Evolutionary conservation across 2,329 filamentous ascomycete genomes (phyloP).

Genomic region (Chaetomium sp.): DNA sequence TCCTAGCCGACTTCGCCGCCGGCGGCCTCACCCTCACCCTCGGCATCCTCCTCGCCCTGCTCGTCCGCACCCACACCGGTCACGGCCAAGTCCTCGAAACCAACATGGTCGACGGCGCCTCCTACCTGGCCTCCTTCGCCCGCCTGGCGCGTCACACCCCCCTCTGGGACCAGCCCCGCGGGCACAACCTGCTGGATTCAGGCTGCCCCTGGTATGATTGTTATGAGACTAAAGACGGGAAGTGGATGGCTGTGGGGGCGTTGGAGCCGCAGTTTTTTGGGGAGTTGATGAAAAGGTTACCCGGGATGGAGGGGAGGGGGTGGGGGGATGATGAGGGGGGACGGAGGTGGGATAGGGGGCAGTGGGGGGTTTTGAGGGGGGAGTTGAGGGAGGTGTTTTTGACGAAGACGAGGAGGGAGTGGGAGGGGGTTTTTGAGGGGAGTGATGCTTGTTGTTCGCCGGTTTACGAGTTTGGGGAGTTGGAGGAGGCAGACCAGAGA

Average conservation of each 20-base stretch:
- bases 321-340: constrained; percentile 39
- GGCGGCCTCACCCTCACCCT: constrained; percentile 77
- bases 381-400: constrained; percentile 60
- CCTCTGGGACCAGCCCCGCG: constrained; percentile 57
- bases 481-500: constrained; percentile 41
- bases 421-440: constrained; percentile 81
- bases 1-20: constrained; percentile 86
- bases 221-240: constrained; percentile 74
- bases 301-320: constrained; percentile 43
- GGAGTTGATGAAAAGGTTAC: constrained; percentile 58
- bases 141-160: constrained; percentile 59
- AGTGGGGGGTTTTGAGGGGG: constrained; percentile 61
- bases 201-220: constrained; percentile 85
- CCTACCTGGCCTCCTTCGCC: constrained; percentile 73
- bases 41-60: constrained; percentile 73
- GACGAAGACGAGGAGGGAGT: constrained; percentile 64
- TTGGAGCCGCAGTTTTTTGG: constrained; percentile 82
- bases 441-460: constrained; percentile 93
- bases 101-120: constrained; percentile 91
- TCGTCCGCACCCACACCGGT: constrained; percentile 58
- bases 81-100: constrained; percentile 85
- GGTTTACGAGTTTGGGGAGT: constrained; percentile 67
- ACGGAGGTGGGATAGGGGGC: constrained; percentile 50
- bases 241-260: constrained; percentile 82
- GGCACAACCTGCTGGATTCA: constrained; percentile 73